Evolutionary conservation across 164 flowering plant genomes (phyloP), one percentile per base, ranked within the genome.

Genomic region (Magnolia sinica): DNA sequence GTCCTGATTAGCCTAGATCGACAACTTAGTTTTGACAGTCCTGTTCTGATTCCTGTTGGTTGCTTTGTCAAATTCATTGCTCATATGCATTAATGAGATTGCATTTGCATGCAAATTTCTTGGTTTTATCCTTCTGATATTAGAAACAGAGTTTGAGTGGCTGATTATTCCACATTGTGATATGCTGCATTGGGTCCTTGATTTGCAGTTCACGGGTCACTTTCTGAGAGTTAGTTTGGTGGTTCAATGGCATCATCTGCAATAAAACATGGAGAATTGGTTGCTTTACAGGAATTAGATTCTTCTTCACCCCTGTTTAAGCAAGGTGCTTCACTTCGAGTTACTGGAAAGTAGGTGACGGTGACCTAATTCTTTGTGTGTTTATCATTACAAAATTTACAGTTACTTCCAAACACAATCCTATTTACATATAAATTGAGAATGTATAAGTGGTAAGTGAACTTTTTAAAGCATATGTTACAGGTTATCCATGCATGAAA

Each of bases 251-350:
- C 83, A 52, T 75, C 83, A 5, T 73, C 87, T 74, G 76, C 75
- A n/a, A 81, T 90, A 52, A 84, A 83, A 72, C 83, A 87, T 13
- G 95, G 92, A 22, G 78, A 81, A 24, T 77, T 87, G 87, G 92
- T 93, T 71, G 70, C 86, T 37, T 73, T 92, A 68, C 81, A 84
- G 67, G 94, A 93, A 19, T 79, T 93, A 45, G 71, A 77, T 37
- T 87, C 89, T 0, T 82, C 90, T 77, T 89, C 92, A 63, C 87
- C 90, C 7, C 80, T 79, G 76, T 90, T 85, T 75, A 80, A 86
- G 87, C 82, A 89, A 72, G 96, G 98, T 55, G 85, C 90, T 68
- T 91, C 98, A 7, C 86, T 93, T 70, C 86, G 96, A 81, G 92
- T 93, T 10, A 91, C 90, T 70, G 98, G 93, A 77, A 92, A 85